A percentile compares a stretch with the other conserved stretches of the same genome.
These are phyloP conservation scores for Silene noctiflora DNA, from an alignment of 179 eudicot species.

Conservation along the genomic window DNA sequence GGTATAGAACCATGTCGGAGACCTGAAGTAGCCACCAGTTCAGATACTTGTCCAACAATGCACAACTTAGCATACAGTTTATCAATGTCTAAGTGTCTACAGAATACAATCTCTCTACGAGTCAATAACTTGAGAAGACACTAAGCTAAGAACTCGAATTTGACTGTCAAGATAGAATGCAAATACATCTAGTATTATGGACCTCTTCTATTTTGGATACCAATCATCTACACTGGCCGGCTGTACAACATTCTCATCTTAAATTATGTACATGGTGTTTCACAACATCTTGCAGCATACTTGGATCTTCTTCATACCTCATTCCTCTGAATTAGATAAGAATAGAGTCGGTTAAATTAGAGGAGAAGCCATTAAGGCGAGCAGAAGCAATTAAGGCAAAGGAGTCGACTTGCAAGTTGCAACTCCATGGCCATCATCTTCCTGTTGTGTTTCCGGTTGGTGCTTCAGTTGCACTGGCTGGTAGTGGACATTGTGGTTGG, in stretches of 20 bases:
- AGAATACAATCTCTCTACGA: no score
- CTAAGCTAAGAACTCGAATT: neutral
- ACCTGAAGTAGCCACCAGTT: no score
- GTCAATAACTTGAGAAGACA: no score
- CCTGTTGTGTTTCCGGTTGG: conserved; percentile 37
- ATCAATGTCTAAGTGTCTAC: no score
- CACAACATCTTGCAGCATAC: conserved; percentile 6
- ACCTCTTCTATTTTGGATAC: conserved; percentile 11
- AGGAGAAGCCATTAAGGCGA: neutral
- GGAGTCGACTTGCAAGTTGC: neutral
- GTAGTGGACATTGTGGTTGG: conserved; percentile 50
- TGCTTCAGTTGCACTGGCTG: conserved; percentile 30
- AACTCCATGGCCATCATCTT: conserved; percentile 22
- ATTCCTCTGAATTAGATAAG: neutral
- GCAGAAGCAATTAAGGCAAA: neutral
- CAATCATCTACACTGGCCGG: conserved; percentile 16
- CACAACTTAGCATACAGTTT: no score
- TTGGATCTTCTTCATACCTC: neutral
- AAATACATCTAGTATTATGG: neutral
- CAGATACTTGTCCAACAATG: no score
- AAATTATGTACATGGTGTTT: conserved; percentile 15
- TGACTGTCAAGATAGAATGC: neutral
- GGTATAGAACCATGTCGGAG: no score
- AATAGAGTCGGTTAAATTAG: neutral
- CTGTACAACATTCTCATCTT: conserved; percentile 22